These are phyloP conservation scores for Pleurotus ostreatus DNA, from an alignment of 768 basidiomycete genomes.

Conservation along the genomic window DNA sequence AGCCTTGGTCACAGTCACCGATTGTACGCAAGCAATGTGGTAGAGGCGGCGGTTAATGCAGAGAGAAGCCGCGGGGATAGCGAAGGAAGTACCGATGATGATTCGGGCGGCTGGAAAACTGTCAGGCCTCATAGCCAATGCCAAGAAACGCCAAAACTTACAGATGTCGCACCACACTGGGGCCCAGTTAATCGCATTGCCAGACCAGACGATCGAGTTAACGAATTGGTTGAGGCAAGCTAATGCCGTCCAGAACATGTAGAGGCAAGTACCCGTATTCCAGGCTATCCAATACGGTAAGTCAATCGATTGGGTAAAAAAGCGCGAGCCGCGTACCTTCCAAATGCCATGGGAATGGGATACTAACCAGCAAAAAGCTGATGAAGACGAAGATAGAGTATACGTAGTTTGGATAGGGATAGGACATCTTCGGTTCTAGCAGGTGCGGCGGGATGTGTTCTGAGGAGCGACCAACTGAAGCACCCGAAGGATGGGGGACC, in stretches of 20 bases:
- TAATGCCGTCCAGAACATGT: constrained; percentile 64
- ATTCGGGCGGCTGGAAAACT: constrained; percentile 37
- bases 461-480: constrained; percentile 12
- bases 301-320: background rate
- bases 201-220: constrained; percentile 69
- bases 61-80: constrained; percentile 40
- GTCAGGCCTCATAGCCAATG: constrained; percentile 25
- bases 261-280: constrained; percentile 66
- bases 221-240: constrained; percentile 57
- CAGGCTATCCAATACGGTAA: constrained; percentile 25
- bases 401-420: constrained; percentile 41
- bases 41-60: constrained; percentile 52
- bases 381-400: constrained; percentile 51
- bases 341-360: constrained; percentile 69
- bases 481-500: constrained; percentile 15
- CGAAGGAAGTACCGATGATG: constrained; percentile 37
- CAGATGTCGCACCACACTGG: constrained; percentile 67
- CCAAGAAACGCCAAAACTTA: constrained; percentile 18
- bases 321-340: constrained; percentile 35
- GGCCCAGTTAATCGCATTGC: constrained; percentile 48
- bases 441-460: constrained; percentile 9
- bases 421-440: constrained; percentile 22
- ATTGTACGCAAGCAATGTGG: constrained; percentile 29
- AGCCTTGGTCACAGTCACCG: constrained; percentile 21
- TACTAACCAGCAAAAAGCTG: constrained; percentile 50